Evolutionary conservation across 768 basidiomycete species (phyloP).

Genomic region (Brasilioporus rufonigricans): DNA sequence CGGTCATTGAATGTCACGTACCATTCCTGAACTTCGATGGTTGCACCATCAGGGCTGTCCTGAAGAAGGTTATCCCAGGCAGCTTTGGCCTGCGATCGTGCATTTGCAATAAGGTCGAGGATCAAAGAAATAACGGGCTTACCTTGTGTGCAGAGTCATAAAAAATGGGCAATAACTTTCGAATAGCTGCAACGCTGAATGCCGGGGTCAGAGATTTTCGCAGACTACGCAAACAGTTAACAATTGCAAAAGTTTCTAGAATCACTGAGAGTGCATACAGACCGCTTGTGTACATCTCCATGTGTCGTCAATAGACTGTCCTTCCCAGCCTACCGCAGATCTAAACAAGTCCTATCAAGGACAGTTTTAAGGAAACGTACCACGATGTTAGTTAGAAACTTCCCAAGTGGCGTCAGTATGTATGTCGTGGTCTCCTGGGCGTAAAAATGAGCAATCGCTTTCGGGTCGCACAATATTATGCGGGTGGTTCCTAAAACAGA

Average conservation of each 20-base stretch:
- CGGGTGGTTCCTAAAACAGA: slow-evolving; percentile 35
- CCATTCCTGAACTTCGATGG: slow-evolving; percentile 50
- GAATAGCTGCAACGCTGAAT: slow-evolving; percentile 39
- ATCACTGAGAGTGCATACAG: neutral
- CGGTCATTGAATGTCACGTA: slow-evolving; percentile 10
- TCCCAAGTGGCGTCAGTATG: slow-evolving; percentile 21
- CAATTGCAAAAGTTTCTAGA: neutral
- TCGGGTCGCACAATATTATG: slow-evolving; percentile 45
- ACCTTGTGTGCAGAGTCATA: slow-evolving; percentile 42
- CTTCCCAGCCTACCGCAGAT: slow-evolving; percentile 7
- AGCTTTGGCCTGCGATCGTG: slow-evolving; percentile 22
- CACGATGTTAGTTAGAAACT: slow-evolving; percentile 30
- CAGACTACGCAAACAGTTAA: slow-evolving; percentile 19
- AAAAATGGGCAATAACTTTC: slow-evolving; percentile 32
- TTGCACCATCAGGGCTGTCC: slow-evolving; percentile 24
- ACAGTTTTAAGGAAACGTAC: slow-evolving; percentile 12
- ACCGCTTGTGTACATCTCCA: slow-evolving; percentile 20
- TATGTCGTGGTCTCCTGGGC: slow-evolving; percentile 47
- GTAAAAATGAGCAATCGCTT: slow-evolving; percentile 52
- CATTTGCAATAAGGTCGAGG: neutral
- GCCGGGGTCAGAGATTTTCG: slow-evolving; percentile 38
- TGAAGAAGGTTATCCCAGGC: slow-evolving; percentile 31
- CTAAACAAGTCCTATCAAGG: neutral
- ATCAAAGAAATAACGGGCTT: neutral
- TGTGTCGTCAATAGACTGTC: slow-evolving; percentile 15